Evolutionary conservation across 2,329 filamentous ascomycete species (phyloP), one percentile per base, ranked within the genome.

Genomic region (Aotearoamyces nothofagi): DNA sequence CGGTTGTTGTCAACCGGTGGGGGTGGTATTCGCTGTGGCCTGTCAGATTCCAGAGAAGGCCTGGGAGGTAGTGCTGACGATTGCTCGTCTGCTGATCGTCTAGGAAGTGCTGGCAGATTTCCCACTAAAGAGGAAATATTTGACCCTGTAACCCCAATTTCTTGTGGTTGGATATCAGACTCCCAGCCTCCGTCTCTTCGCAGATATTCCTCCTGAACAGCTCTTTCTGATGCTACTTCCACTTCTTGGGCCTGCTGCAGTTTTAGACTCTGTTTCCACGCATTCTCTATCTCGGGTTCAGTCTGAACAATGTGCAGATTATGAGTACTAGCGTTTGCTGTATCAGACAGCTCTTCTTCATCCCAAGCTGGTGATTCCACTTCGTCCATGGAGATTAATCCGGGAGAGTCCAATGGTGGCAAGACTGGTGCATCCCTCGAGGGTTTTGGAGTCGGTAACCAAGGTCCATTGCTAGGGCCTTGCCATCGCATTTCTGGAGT

Each of bases 331-430:
- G 39, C 32, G 40, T 29, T 19, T 41, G 37, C 17, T 41, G 35
- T 23, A 17, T 38, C 17, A 2, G 33, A 28, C 17, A 33, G 35
- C 20, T 33, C 29, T 29, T 48, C 45, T 17, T 49, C 47, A 23
- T 49, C 42, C 45, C 45, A 47, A 20, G 41, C 44, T n/a, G 41
- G 44, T 2, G 46, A 46, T 35, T 47, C 45, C 7, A 39, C 36
- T 22, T 40, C 38, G n/a, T 46, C 42, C 14, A 43, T 17, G 33
- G 48, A 35, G n/a, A 48, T 20, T n/a, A 20, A 20, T 8, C 35
- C 36, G 5, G 35, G 35, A n/a, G 29, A 26, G 14, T 37, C 32
- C 5, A 35, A 26, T 12, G 37, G 33, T 13, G 36, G 30, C 9
- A 33, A 16, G 3, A 27, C 6, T 13, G 37, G 37, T 4, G 33